Evolutionary conservation across 495 filamentous ascomycete genomes (phyloP).

Genomic region (Penicillium nucicola): DNA sequence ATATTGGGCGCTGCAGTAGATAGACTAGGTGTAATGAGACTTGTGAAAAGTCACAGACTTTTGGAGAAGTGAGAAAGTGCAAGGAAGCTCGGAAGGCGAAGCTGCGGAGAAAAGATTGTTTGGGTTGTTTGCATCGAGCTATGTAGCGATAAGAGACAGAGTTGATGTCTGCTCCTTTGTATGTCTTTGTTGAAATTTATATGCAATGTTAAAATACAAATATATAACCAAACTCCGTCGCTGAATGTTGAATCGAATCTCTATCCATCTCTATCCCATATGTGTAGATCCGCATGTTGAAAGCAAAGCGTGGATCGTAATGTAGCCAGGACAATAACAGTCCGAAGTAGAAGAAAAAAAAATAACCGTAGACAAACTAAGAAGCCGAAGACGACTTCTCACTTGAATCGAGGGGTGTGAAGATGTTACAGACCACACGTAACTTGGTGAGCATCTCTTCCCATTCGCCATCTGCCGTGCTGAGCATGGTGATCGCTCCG

Average conservation of each 20-base stretch:
- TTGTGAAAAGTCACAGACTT: not conserved
- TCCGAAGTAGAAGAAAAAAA: not conserved
- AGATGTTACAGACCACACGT: conserved; percentile 57
- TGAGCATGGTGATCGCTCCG: conserved; percentile 81
- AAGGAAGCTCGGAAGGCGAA: conserved; percentile 1
- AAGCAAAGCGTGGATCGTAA: conserved; percentile 16
- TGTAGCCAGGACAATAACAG: not conserved
- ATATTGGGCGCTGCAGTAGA: conserved; percentile 18
- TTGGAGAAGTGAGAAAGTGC: not conserved
- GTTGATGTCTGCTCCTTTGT: not conserved
- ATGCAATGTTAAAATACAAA: not conserved
- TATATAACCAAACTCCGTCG: conserved; percentile 19
- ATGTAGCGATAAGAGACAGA: not conserved
- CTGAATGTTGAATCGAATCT: conserved; percentile 36
- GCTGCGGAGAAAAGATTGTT: conserved; percentile 28
- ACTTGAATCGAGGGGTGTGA: conserved; percentile 22
- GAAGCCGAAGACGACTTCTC: not conserved
- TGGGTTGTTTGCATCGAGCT: conserved; percentile 34
- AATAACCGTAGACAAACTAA: not conserved
- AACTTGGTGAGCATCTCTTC: conserved; percentile 91
- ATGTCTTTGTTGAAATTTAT: not conserved
- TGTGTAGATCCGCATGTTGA: conserved; percentile 30
- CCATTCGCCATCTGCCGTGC: conserved; percentile 73
- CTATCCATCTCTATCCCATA: conserved; percentile 1
- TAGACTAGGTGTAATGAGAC: not conserved